phyloP scores from a whole-genome alignment of 31 red algal genomes.

The Odonthalia washingtoniensis region DNA sequence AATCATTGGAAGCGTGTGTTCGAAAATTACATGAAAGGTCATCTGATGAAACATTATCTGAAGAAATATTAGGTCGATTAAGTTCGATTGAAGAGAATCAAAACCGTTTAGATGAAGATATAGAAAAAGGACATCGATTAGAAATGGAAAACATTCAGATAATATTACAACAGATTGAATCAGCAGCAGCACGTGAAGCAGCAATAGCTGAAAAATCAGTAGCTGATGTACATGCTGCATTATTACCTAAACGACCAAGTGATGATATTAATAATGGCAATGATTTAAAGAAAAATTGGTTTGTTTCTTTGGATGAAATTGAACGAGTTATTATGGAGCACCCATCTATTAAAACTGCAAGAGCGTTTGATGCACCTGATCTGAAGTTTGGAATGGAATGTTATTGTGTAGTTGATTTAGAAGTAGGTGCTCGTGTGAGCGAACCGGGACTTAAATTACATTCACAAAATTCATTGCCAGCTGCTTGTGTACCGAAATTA shows the following conservation, averaged over 20 bases:
- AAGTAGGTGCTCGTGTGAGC: slow-evolving; percentile 67
- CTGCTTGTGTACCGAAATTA: slow-evolving; percentile 75
- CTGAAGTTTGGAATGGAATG: slow-evolving; percentile 59
- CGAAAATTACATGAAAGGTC: too few species aligned
- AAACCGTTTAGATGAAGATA: slow-evolving; percentile 52
- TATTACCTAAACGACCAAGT: slow-evolving; percentile 1
- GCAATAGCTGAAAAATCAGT: slow-evolving; percentile 42
- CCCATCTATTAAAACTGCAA: slow-evolving; percentile 50
- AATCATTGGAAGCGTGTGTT: too few species aligned
- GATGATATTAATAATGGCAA: slow-evolving; percentile 20
- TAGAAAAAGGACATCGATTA: slow-evolving; percentile 37
- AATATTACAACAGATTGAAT: slow-evolving; percentile 44
- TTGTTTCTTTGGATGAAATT: slow-evolving; percentile 76
- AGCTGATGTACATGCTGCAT: slow-evolving; percentile 6
- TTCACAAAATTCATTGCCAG: slow-evolving; percentile 74
- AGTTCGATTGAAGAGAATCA: slow-evolving; percentile 19
- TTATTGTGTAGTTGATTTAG: slow-evolving; percentile 62
- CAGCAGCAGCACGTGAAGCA: slow-evolving; percentile 49
- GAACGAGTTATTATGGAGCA: too few species aligned
- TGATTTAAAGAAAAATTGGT: slow-evolving; percentile 54
- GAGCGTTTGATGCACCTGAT: slow-evolving; percentile 75
- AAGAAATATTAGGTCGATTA: neutral
- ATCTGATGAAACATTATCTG: neutral
- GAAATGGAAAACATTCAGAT: slow-evolving; percentile 57
- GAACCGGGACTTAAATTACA: slow-evolving; percentile 85